A percentile compares a stretch with the other conserved stretches of the same genome.
These are phyloP conservation scores for Brachypodium distachyon DNA, from an alignment of 202 grass and related monocot species.

Conservation along the genomic window DNA sequence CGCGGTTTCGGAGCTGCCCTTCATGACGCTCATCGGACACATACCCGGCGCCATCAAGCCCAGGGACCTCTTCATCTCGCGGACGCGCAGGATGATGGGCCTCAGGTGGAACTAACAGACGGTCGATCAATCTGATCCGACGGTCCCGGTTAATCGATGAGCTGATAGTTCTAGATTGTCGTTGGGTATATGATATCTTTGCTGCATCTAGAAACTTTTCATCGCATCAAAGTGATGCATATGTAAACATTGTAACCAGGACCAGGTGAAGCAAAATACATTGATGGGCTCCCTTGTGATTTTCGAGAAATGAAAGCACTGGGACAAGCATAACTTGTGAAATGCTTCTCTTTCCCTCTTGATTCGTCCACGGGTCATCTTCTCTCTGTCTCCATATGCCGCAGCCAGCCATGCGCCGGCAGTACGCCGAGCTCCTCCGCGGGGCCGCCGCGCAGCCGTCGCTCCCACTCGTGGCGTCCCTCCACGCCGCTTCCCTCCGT, in stretches of 20 bases:
- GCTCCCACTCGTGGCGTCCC: conserved; percentile 20
- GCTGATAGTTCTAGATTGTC: neutral
- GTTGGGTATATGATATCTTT: neutral
- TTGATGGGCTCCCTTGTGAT: no score
- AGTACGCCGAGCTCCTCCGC: conserved; percentile 29
- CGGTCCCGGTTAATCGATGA: neutral
- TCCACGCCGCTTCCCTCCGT: conserved; percentile 32
- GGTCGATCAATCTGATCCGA: neutral
- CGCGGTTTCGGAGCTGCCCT: conserved; percentile 59
- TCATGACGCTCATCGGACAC: conserved; percentile 42
- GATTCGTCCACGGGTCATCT: no score
- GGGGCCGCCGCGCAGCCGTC: conserved; percentile 30
- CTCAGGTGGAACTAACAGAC: neutral
- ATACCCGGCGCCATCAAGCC: conserved; percentile 53
- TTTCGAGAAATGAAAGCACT: no score
- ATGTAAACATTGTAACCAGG: neutral
- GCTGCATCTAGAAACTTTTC: neutral
- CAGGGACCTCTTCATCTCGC: conserved; percentile 39
- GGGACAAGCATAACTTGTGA: no score
- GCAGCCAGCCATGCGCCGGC: conserved; percentile 14
- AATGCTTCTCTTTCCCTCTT: no score
- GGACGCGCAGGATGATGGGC: conserved; percentile 59
- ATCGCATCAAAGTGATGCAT: neutral
- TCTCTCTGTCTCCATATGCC: no score
- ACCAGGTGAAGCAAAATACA: neutral